Evolutionary conservation across 495 filamentous ascomycete genomes (phyloP), one percentile per base, ranked within the genome.

Genomic region (Parmelia sp.): DNA sequence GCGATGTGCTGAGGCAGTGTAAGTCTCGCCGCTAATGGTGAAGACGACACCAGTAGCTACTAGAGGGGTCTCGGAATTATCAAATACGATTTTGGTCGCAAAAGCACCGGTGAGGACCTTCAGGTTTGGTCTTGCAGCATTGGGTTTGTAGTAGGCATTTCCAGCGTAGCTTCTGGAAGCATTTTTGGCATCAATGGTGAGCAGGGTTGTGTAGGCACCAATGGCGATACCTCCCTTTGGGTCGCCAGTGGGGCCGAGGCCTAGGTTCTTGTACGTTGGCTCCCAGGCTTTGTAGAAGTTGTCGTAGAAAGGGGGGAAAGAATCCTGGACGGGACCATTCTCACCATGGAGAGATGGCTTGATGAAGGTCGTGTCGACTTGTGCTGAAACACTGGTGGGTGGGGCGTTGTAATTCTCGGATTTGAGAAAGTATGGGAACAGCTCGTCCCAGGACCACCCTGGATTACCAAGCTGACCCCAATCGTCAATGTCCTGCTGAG

Each of bases 101-200:
- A 72, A 73, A n/a, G 79, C 74, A 49, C 74, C 73, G 8, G 81
- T 73, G 4, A 82, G 65, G 3, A 86, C 59, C 8, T 74, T 70
- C 36, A 83, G 63, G 57, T 83, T 84, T 5, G 74, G 69, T 2
- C 83, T 77, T 33, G 69, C 68, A 21, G 76, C 42, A 15, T 78
- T 73, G 0, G 72, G 67, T 68, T 73, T 77, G 49, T 75, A 76
- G 72, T 77, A 82, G 55, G 72, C 79, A 40, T 67, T 75, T 19
- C 81, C 75, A 56, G 83, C 80, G 70, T 83, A 80, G 36, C 79
- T 74, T 44, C 83, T 76, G 21, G 82, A 74, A 66, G 82, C 77
- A 55, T 77, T 80, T 21, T 71, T 66, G 1, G 72, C 68, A 51
- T 78, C 71, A 23, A 80, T 45, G 11, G 74, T 77, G n/a, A 70